Percentiles rank a stretch among this genome's conserved stretches.
Conservation (phyloP, 73 alveolate genomes). For the Loxodes magnus region DNA sequence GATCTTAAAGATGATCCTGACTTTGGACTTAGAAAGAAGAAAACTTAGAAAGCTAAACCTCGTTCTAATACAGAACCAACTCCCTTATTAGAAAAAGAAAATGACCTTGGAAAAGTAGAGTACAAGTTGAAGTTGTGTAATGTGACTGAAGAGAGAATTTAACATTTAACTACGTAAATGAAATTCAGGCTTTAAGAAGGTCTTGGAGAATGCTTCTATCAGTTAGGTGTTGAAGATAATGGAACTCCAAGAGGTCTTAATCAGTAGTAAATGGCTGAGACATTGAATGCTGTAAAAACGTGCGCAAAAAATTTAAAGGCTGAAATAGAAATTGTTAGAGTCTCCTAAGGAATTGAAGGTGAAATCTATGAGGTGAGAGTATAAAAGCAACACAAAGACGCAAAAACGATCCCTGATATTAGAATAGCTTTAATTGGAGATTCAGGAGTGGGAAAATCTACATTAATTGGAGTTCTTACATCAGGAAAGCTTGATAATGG, state of each 20-base stretch:
- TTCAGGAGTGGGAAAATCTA: constrained; percentile 72
- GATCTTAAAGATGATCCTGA: too few relatives aligned
- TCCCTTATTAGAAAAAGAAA: constrained; percentile 62
- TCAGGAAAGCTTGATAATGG: constrained; percentile 80
- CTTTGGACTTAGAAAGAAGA: too few relatives aligned
- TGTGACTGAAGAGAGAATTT: constrained; percentile 55
- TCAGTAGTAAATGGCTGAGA: constrained; percentile 73
- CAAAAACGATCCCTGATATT: constrained; percentile 54
- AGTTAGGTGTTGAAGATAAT: constrained; percentile 91
- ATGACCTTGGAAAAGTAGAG: constrained; percentile 86
- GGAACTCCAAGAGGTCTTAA: constrained; percentile 87
- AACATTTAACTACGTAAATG: constrained; percentile 83
- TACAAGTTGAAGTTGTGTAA: constrained; percentile 77
- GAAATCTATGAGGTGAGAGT: constrained; percentile 78
- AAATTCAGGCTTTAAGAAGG: constrained; percentile 79
- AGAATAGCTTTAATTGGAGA: constrained; percentile 75
- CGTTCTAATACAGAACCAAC: too few relatives aligned
- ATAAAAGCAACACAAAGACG: constrained; percentile 53
- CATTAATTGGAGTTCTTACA: constrained; percentile 79
- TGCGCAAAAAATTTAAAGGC: constrained; percentile 72
- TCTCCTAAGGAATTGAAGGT: constrained; percentile 60
- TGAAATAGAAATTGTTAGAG: constrained; percentile 38
- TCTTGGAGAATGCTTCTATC: constrained; percentile 77
- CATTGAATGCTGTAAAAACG: constrained; percentile 61
- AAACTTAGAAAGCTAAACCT: too few relatives aligned